Conservation (phyloP, 768 basidiomycete genomes). For the Boletus bicolor region DNA sequence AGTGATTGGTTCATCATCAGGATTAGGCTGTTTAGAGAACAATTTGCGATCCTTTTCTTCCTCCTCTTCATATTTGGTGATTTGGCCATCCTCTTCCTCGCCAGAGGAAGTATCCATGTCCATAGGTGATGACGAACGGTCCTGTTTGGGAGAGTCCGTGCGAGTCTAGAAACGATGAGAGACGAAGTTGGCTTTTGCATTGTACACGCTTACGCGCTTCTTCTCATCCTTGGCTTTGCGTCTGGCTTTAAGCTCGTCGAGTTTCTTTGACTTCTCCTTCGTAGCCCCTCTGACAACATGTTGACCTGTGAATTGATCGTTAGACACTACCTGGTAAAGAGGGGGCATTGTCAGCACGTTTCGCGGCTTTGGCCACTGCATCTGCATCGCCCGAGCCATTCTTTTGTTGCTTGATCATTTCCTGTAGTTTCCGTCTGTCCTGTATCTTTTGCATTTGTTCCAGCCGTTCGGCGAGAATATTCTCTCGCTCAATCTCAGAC, state of each 20-base stretch:
- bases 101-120: constrained; percentile 82
- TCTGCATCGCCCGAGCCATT: constrained; percentile 49
- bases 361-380: constrained; percentile 67
- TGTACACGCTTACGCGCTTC: constrained; percentile 56
- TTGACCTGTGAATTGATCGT: constrained; percentile 49
- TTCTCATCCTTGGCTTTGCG: constrained; percentile 89
- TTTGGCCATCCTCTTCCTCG: constrained; percentile 77
- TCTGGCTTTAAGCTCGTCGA: constrained; percentile 83
- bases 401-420: constrained; percentile 68
- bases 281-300: constrained; percentile 70
- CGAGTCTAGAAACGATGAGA: constrained; percentile 37
- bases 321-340: constrained; percentile 5
- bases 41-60: constrained; percentile 61
- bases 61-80: constrained; percentile 68
- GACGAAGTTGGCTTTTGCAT: background rate
- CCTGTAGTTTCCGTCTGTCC: constrained; percentile 67
- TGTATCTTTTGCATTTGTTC: constrained; percentile 77
- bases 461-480: constrained; percentile 72
- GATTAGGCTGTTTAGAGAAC: constrained; percentile 40
- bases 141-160: constrained; percentile 58
- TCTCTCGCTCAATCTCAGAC: constrained; percentile 88
- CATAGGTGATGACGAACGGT: constrained; percentile 76
- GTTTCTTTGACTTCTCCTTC: constrained; percentile 74
- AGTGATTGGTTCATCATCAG: constrained; percentile 47
- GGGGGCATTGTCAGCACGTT: constrained; percentile 50